Conservation (phyloP, 768 basidiomycete species). For the Piloderma croceum region DNA sequence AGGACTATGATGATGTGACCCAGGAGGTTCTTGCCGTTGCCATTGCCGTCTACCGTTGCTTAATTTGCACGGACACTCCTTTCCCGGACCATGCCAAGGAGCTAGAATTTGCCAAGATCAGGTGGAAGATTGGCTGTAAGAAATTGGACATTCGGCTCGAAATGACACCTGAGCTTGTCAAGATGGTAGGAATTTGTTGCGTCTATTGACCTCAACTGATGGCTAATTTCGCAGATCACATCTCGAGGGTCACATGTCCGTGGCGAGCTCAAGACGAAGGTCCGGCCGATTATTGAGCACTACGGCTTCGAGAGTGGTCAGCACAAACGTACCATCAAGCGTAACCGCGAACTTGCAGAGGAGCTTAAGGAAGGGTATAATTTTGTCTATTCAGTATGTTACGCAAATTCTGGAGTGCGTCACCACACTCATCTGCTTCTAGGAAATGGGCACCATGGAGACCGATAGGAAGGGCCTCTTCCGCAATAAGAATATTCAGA, state of each 20-base stretch:
- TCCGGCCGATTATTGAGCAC: background rate
- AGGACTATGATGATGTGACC: constrained; percentile 12
- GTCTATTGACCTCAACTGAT: background rate
- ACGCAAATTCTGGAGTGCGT: background rate
- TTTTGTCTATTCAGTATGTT: constrained; percentile 17
- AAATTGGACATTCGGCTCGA: constrained; percentile 6
- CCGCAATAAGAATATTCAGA: constrained; percentile 21
- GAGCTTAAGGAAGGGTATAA: constrained; percentile 13
- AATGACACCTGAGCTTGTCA: constrained; percentile 12
- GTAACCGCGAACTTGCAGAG: constrained; percentile 11
- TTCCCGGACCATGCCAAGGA: constrained; percentile 18
- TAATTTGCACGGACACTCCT: constrained; percentile 13
- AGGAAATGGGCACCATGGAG: background rate
- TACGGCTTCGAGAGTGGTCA: constrained; percentile 2
- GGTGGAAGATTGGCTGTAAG: constrained; percentile 12
- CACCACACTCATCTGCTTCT: background rate
- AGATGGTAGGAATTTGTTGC: constrained; percentile 11
- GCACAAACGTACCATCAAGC: constrained; percentile 5
- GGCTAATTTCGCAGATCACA: constrained; percentile 1
- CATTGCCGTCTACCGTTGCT: constrained; percentile 10
- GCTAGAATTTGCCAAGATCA: constrained; percentile 4
- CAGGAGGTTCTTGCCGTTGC: constrained; percentile 19
- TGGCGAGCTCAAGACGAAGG: constrained; percentile 1
- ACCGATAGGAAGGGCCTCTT: constrained; percentile 16
- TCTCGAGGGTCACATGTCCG: constrained; percentile 6